Conservation (phyloP, 768 basidiomycete species). For the Termitomyces sp. region DNA sequence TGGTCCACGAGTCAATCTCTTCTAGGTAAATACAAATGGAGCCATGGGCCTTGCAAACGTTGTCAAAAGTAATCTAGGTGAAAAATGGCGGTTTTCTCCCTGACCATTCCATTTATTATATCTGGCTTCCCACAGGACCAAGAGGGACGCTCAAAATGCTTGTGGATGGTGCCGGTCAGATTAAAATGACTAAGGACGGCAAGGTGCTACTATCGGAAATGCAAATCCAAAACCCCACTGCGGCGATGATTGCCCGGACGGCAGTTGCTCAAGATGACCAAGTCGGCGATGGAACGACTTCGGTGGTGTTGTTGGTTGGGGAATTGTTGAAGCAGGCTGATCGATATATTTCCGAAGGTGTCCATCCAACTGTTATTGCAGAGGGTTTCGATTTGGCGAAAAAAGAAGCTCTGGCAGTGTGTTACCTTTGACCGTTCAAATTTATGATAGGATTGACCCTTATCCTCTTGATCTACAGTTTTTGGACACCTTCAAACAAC, state of each 20-base stretch:
- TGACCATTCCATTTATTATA: not conserved
- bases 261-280: slow-evolving; percentile 99
- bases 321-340: slow-evolving; percentile 97
- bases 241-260: slow-evolving; percentile 97
- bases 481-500: slow-evolving; percentile 85
- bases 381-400: slow-evolving; percentile 97
- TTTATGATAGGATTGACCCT: slow-evolving; percentile 1
- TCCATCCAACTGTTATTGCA: slow-evolving; percentile 93
- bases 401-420: slow-evolving; percentile 85
- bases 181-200: slow-evolving; percentile 99
- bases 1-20: slow-evolving; percentile 11
- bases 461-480: slow-evolving; percentile 52
- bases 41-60: slow-evolving; percentile 97
- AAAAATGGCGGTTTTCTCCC: slow-evolving; percentile 15
- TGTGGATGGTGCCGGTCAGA: slow-evolving; percentile 95
- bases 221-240: slow-evolving; percentile 99
- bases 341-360: slow-evolving; percentile 96
- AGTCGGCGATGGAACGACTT: slow-evolving; percentile 98
- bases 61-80: slow-evolving; percentile 95
- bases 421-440: slow-evolving; percentile 24
- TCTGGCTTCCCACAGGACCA: slow-evolving; percentile 56
- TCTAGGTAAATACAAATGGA: slow-evolving; percentile 85
- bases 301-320: slow-evolving; percentile 92
- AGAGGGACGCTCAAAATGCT: slow-evolving; percentile 99
- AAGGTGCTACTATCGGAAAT: slow-evolving; percentile 98